These are phyloP conservation scores for Rhodocollybia butyracea DNA, from an alignment of 768 basidiomycete species.

Conservation along the genomic window DNA sequence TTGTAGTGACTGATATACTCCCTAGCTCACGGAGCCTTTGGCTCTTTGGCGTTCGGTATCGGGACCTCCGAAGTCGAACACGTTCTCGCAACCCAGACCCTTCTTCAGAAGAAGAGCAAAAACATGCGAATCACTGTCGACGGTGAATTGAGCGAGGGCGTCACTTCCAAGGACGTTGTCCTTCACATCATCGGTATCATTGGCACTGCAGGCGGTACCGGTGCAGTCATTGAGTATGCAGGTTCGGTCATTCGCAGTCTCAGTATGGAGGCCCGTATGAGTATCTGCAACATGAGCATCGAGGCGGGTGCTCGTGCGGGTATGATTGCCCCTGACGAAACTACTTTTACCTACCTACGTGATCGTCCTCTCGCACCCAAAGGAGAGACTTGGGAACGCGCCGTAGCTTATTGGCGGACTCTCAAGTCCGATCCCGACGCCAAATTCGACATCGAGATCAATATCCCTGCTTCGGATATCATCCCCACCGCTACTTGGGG, in stretches of 20 bases:
- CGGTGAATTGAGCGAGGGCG: slow-evolving; percentile 75
- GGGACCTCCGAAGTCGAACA: slow-evolving; percentile 95
- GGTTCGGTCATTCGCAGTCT: slow-evolving; percentile 84
- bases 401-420: slow-evolving; percentile 83
- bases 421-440: slow-evolving; percentile 79
- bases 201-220: slow-evolving; percentile 92
- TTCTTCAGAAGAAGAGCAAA: slow-evolving; percentile 83
- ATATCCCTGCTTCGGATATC: slow-evolving; percentile 80
- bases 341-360: slow-evolving; percentile 81
- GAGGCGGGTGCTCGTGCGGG: slow-evolving; percentile 91
- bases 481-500: slow-evolving; percentile 92
- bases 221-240: slow-evolving; percentile 88
- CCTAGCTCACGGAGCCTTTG: slow-evolving; percentile 87
- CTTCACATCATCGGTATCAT: slow-evolving; percentile 88
- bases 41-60: slow-evolving; percentile 90
- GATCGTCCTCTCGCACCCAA: slow-evolving; percentile 80
- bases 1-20: slow-evolving; percentile 6
- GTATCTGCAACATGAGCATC: slow-evolving; percentile 93
- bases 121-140: slow-evolving; percentile 93
- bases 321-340: slow-evolving; percentile 88
- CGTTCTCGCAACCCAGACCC: slow-evolving; percentile 88
- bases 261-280: slow-evolving; percentile 91
- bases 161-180: slow-evolving; percentile 88
- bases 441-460: slow-evolving; percentile 79
- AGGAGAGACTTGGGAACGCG: slow-evolving; percentile 81